Evolutionary conservation across 208 protist species (phyloP).

Genomic region (Trichomonas gallinae): DNA sequence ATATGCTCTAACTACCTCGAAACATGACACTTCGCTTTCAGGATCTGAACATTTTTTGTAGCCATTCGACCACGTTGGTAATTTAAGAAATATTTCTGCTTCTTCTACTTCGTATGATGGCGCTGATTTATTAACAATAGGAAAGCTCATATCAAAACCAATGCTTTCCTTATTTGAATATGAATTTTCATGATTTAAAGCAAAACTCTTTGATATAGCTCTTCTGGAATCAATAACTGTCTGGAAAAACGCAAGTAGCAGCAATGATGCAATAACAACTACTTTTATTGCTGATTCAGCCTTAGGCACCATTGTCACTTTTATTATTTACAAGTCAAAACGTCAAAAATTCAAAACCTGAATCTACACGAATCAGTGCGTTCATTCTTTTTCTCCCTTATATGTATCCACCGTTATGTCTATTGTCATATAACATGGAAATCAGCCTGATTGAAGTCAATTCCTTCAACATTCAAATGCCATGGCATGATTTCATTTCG

Average conservation of each 20-base stretch:
- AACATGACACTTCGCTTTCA: neutral
- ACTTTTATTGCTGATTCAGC: neutral
- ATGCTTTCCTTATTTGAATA: neutral
- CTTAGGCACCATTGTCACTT: too few species aligned
- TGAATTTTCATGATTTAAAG: neutral
- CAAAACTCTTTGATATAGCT: neutral
- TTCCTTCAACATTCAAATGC: too few species aligned
- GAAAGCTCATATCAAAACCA: neutral
- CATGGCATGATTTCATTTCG: too few species aligned
- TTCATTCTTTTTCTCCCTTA: too few species aligned
- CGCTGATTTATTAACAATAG: neutral
- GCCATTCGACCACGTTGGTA: conserved; percentile 1
- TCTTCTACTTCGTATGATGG: neutral
- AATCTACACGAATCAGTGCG: too few species aligned
- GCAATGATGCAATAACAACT: neutral
- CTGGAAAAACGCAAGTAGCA: neutral
- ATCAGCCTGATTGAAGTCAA: too few species aligned
- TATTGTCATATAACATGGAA: too few species aligned
- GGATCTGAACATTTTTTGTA: neutral
- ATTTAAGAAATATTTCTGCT: neutral
- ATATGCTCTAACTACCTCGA: neutral
- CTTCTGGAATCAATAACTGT: neutral
- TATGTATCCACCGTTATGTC: too few species aligned
- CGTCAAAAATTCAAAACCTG: too few species aligned
- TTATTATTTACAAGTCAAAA: too few species aligned